Conservation (phyloP, 345 rosid species). For the Luvunga scandens region DNA sequence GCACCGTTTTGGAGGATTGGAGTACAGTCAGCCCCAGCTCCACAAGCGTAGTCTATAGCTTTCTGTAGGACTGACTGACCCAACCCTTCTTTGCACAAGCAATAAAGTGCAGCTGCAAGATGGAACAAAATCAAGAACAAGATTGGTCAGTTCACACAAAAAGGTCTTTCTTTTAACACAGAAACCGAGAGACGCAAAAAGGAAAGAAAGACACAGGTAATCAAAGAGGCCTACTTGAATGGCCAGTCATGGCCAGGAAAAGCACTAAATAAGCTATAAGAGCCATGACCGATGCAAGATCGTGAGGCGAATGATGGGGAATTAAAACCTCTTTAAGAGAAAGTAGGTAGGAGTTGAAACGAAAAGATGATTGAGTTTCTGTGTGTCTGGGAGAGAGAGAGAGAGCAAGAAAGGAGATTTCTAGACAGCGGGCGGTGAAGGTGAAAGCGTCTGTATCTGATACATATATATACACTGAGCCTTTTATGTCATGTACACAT, state of each 20-base stretch:
- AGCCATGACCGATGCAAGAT: conserved; percentile 51
- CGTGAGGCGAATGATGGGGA: background rate
- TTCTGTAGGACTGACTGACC: conserved; percentile 58
- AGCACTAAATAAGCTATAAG: conserved; percentile 43
- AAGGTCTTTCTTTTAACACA: background rate
- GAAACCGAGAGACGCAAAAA: background rate
- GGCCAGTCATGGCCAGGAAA: conserved; percentile 48
- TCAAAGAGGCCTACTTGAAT: conserved; percentile 56
- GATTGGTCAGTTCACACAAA: background rate
- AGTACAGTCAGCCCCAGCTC: conserved; percentile 73
- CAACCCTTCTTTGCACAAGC: conserved; percentile 72
- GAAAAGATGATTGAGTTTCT: background rate
- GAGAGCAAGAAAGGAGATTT: background rate
- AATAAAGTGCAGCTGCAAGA: conserved; percentile 55
- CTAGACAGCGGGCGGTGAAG: background rate
- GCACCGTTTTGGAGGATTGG: conserved; percentile 58
- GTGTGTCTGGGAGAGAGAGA: background rate
- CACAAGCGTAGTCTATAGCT: conserved; percentile 84
- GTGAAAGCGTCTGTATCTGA: background rate
- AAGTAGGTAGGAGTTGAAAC: background rate
- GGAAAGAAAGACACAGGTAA: background rate
- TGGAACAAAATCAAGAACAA: background rate
- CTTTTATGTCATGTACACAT: too few species aligned
- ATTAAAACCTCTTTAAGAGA: background rate
- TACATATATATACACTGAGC: too few species aligned